Evolutionary conservation across 805 yeast species (phyloP).

Genomic region (Hanseniaspora valbyensis): DNA sequence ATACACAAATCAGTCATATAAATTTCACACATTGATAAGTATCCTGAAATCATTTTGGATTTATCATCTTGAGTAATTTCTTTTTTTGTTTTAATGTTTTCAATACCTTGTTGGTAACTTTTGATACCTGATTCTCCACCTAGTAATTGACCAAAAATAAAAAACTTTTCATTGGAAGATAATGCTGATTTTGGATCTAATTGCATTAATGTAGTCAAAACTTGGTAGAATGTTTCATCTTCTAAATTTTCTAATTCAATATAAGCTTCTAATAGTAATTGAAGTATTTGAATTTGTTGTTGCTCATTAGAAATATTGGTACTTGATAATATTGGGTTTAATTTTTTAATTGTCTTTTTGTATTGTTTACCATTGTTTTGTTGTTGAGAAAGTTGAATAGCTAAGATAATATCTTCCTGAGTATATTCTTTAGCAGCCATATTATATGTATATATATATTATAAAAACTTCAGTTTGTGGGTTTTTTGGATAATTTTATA

Average conservation of each 20-base stretch:
- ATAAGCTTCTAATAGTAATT: slow-evolving; percentile 3
- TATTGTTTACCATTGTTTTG: slow-evolving; percentile 21
- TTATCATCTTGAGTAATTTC: slow-evolving; percentile 33
- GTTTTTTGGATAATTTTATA: too few relatives aligned
- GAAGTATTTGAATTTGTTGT: background rate
- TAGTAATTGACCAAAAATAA: slow-evolving; percentile 80
- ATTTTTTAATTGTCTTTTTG: slow-evolving; percentile 21
- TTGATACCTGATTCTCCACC: slow-evolving; percentile 71
- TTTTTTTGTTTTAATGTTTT: slow-evolving; percentile 25
- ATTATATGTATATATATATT: too few relatives aligned
- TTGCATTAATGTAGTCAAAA: slow-evolving; percentile 49
- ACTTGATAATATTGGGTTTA: slow-evolving; percentile 18
- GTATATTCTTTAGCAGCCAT: background rate
- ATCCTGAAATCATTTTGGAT: slow-evolving; percentile 60
- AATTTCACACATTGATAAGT: slow-evolving; percentile 77
- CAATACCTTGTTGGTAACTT: slow-evolving; percentile 52
- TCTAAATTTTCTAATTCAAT: slow-evolving; percentile 8
- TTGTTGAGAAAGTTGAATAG: slow-evolving; percentile 19
- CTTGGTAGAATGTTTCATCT: slow-evolving; percentile 32
- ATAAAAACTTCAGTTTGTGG: too few relatives aligned
- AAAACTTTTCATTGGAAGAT: slow-evolving; percentile 67
- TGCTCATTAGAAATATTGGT: background rate
- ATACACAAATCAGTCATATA: slow-evolving; percentile 98
- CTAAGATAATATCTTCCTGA: slow-evolving; percentile 1
- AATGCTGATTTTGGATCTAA: slow-evolving; percentile 53